Evolutionary conservation across 148 eudicot genomes (phyloP), one percentile per base, ranked within the genome.

Genomic region (Polygonum aviculare): DNA sequence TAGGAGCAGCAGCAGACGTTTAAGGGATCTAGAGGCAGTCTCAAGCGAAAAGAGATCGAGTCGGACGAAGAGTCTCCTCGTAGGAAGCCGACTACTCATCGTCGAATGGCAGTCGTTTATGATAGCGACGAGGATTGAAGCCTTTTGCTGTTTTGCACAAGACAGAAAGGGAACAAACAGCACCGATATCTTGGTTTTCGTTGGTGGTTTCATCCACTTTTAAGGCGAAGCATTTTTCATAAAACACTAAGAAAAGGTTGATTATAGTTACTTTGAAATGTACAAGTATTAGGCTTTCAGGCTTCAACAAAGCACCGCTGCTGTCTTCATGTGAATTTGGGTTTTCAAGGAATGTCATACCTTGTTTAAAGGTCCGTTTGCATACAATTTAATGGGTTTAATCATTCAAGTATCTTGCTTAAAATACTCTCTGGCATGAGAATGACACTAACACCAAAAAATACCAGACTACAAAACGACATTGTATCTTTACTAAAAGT

Each of bases 1-100:
- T 83, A 91, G 97, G 96, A 84, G 79, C 91, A 93, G 50, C 85
- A 80, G 84, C 95, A 80, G 60, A 84, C 79, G 73, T 82, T 52
- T 18, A 88, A 82, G 88, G 90, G 79, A 47, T 85, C 89, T 3
- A 79, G 87, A 80, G 76, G 90, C 70, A 87, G 90, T 77, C 85
- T 82, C 80, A 94, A 92, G 81, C 89, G 94, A 57, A 92, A 90
- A 80, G 97, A 75, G 76, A 86, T 92, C 6, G 96, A 92, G 51
- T 94, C 96, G 51, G 98, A 94, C 76, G 97, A 92, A 81, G 98
- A 94, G 14, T 90, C 96, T 80, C 91, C 96, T 69, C 96, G 82
- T 33, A 87, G 88, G 78, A 94, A 92, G 81, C 76, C 86, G 21
- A 38, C 92, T 60, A 10, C 91, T 31, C 97, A 89, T 79, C 90